phyloP scores from a whole-genome alignment of 2,329 filamentous ascomycete genomes.

The Cercospora janseana region DNA sequence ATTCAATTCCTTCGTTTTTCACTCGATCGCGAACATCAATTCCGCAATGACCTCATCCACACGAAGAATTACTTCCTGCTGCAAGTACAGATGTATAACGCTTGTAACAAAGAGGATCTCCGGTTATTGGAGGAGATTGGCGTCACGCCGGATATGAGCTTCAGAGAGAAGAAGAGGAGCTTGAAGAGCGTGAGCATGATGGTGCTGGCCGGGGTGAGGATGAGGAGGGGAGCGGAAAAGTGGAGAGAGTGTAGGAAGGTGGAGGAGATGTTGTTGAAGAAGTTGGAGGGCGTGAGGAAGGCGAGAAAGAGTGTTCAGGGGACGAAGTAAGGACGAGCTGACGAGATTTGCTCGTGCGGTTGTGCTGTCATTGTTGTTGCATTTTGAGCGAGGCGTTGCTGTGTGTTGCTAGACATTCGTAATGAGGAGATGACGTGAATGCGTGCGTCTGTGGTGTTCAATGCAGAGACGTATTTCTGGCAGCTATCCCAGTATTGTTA shows the following conservation, averaged over 20 bases:
- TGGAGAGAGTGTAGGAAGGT: constrained; percentile 55
- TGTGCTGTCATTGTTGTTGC: not conserved
- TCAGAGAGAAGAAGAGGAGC: constrained; percentile 46
- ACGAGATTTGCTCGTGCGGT: not conserved
- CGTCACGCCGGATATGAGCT: constrained; percentile 55
- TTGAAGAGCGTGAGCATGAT: constrained; percentile 51
- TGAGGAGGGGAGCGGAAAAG: constrained; percentile 49
- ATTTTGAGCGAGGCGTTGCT: constrained; percentile 9
- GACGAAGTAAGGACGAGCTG: not conserved
- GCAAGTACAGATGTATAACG: constrained; percentile 77
- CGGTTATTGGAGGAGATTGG: constrained; percentile 82
- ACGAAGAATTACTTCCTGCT: constrained; percentile 81
- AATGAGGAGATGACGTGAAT: too few species aligned
- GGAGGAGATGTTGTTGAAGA: constrained; percentile 47
- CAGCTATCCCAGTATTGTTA: too few species aligned
- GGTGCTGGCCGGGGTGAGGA: constrained; percentile 52
- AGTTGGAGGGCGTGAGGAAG: constrained; percentile 47
- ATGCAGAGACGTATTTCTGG: too few species aligned
- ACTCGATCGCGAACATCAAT: constrained; percentile 73
- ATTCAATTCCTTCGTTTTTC: constrained; percentile 86
- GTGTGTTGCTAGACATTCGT: not conserved
- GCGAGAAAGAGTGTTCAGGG: constrained; percentile 18
- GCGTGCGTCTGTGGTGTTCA: too few species aligned
- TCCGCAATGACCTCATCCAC: constrained; percentile 77
- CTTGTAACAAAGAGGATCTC: constrained; percentile 91